Evolutionary conservation across 768 basidiomycete genomes (phyloP).

Genomic region (Tricholoma hemisulphureum): DNA sequence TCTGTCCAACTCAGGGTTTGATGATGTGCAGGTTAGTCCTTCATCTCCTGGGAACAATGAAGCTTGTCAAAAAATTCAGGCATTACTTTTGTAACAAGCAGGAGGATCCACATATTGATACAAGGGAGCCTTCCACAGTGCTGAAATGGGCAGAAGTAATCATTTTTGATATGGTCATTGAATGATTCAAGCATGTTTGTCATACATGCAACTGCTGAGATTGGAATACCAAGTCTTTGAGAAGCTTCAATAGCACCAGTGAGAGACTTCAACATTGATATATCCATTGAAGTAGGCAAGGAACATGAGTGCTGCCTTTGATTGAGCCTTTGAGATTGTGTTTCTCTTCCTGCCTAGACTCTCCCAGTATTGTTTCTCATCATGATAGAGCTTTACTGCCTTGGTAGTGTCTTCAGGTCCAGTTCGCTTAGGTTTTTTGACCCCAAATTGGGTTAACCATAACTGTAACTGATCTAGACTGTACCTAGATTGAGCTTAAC

Average conservation of each 20-base stretch:
- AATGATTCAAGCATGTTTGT: constrained; percentile 37
- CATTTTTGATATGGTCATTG: constrained; percentile 30
- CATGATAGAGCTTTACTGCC: too few species aligned
- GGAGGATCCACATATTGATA: constrained; percentile 20
- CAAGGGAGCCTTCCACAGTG: constrained; percentile 20
- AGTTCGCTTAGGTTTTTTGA: too few species aligned
- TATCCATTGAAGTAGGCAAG: constrained; percentile 19
- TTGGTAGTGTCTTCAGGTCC: too few species aligned
- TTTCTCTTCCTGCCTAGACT: too few species aligned
- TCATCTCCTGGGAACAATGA: neutral
- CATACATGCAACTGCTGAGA: constrained; percentile 25
- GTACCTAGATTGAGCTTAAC: too few species aligned
- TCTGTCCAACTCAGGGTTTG: too few species aligned
- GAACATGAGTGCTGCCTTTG: constrained; percentile 19
- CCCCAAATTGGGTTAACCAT: too few species aligned
- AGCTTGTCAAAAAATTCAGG: constrained; percentile 20
- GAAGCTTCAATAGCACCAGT: constrained; percentile 27
- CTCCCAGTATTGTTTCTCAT: too few species aligned
- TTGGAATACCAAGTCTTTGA: constrained; percentile 15
- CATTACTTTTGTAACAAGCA: constrained; percentile 16
- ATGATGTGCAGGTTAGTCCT: neutral
- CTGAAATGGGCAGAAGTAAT: constrained; percentile 22
- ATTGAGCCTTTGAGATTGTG: constrained; percentile 10
- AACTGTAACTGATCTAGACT: too few species aligned
- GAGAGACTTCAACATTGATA: constrained; percentile 10